phyloP scores from a whole-genome alignment of 2,329 filamentous ascomycete genomes.

The Ilyonectria destructans region DNA sequence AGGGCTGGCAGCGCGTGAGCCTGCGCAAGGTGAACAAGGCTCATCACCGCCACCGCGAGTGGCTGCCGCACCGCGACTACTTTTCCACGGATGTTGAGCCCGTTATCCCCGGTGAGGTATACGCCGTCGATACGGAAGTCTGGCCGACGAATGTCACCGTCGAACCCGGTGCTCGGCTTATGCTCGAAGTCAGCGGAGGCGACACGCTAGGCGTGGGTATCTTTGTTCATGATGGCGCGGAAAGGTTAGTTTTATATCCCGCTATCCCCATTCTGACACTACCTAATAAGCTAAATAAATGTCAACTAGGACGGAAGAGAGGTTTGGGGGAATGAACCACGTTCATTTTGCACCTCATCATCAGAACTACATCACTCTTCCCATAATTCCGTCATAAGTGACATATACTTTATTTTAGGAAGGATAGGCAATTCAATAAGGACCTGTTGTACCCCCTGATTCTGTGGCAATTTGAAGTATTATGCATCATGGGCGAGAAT shows the following conservation, averaged over 20 bases:
- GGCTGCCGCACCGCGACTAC: constrained; percentile 71
- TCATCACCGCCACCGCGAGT: constrained; percentile 66
- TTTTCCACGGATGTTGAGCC: constrained; percentile 67
- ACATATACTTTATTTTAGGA: too few species aligned
- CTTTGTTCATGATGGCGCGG: too few species aligned
- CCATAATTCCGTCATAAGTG: constrained; percentile 68
- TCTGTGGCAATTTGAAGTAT: too few species aligned
- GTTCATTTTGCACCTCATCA: too few species aligned
- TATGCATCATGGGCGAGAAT: too few species aligned
- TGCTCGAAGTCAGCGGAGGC: constrained; percentile 68
- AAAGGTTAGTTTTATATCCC: too few species aligned
- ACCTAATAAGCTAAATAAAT: too few species aligned
- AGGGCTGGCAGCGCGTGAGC: constrained; percentile 74
- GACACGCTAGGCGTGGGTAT: constrained; percentile 73
- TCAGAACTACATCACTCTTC: constrained; percentile 68
- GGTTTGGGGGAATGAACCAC: too few species aligned
- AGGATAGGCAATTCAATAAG: too few species aligned
- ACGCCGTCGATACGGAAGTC: constrained; percentile 73
- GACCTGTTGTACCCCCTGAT: too few species aligned
- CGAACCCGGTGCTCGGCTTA: constrained; percentile 62
- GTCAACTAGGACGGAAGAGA: too few species aligned
- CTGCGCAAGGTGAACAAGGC: constrained; percentile 69
- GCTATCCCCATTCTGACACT: too few species aligned
- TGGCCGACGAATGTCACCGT: constrained; percentile 75
- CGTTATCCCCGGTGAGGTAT: constrained; percentile 68